Conservation (phyloP, 2,329 filamentous ascomycete genomes). For the Aspergillus novoparasiticus region DNA sequence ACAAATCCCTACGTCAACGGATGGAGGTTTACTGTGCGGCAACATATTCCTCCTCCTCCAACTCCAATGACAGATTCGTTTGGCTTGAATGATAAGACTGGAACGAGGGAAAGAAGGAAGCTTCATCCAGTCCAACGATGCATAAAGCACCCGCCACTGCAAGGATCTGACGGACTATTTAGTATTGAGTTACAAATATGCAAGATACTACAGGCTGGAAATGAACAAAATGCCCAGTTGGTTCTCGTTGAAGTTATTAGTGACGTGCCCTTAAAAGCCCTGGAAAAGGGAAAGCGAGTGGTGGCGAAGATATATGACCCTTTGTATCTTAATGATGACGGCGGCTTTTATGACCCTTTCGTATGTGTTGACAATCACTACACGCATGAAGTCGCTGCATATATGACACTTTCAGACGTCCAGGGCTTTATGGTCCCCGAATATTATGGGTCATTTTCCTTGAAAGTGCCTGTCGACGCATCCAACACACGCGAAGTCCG, state of each 20-base stretch:
- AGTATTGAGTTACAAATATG: not conserved
- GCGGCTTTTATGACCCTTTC: conserved; percentile 25
- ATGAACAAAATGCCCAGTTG: not conserved
- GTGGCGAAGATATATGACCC: conserved; percentile 30
- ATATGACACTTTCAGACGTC: conserved; percentile 18
- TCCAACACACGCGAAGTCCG: conserved; percentile 16
- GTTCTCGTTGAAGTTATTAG: not conserved
- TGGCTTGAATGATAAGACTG: not conserved
- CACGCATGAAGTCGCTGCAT: conserved; percentile 25
- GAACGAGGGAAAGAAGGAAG: not conserved
- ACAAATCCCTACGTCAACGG: not conserved
- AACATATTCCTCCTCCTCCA: not conserved
- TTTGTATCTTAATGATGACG: conserved; percentile 25
- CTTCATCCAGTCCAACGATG: not conserved
- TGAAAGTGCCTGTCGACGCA: conserved; percentile 19
- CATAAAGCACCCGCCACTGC: not conserved
- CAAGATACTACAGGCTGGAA: not conserved
- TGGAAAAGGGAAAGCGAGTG: conserved; percentile 13
- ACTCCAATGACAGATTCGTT: not conserved
- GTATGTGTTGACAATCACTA: conserved; percentile 26
- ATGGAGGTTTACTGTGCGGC: not conserved
- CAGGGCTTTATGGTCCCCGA: conserved; percentile 23
- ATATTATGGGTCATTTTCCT: conserved; percentile 28
- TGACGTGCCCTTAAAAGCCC: not conserved
- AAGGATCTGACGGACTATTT: not conserved